A percentile compares a stretch with the other conserved stretches of the same genome.
phyloP scores from a whole-genome alignment of 1,284 basidiomycete species.

The Cutaneotrichosporon dermatis region DNA sequence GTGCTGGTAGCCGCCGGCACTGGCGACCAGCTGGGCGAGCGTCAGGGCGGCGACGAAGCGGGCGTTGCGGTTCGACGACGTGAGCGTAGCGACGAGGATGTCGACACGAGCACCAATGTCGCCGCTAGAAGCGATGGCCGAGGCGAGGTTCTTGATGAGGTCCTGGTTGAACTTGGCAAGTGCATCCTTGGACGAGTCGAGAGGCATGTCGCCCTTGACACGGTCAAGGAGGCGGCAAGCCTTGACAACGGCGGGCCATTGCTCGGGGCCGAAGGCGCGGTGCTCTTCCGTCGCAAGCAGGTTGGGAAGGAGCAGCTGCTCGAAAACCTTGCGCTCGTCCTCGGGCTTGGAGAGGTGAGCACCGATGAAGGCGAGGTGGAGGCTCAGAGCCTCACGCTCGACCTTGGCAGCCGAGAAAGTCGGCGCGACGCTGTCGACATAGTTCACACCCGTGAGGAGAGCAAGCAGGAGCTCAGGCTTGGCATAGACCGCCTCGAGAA shows the following conservation, averaged over 20 bases:
- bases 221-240: slow-evolving; percentile 11
- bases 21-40: slow-evolving; percentile 18
- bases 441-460: slow-evolving; percentile 51
- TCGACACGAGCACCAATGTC: slow-evolving; percentile 19
- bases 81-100: slow-evolving; percentile 11
- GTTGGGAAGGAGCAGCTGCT: slow-evolving; percentile 64
- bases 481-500: slow-evolving; percentile 65
- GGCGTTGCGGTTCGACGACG: slow-evolving; percentile 1
- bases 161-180: slow-evolving; percentile 16
- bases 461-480: slow-evolving; percentile 53
- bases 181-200: slow-evolving; percentile 7
- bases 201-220: slow-evolving; percentile 5
- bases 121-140: slow-evolving; percentile 12
- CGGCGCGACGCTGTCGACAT: slow-evolving; percentile 54
- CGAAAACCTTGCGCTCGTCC: slow-evolving; percentile 54
- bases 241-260: slow-evolving; percentile 53
- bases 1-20: slow-evolving; percentile 19
- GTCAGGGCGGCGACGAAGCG: slow-evolving; percentile 16
- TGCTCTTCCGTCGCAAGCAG: slow-evolving; percentile 67
- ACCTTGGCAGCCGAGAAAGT: slow-evolving; percentile 50
- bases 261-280: slow-evolving; percentile 58
- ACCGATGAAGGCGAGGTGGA: slow-evolving; percentile 62
- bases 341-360: slow-evolving; percentile 52
- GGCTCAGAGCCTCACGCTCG: slow-evolving; percentile 48
- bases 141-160: slow-evolving; percentile 12